Evolutionary conservation across 2,329 filamentous ascomycete genomes (phyloP).

Genomic region (Talaromyces rugulosus): DNA sequence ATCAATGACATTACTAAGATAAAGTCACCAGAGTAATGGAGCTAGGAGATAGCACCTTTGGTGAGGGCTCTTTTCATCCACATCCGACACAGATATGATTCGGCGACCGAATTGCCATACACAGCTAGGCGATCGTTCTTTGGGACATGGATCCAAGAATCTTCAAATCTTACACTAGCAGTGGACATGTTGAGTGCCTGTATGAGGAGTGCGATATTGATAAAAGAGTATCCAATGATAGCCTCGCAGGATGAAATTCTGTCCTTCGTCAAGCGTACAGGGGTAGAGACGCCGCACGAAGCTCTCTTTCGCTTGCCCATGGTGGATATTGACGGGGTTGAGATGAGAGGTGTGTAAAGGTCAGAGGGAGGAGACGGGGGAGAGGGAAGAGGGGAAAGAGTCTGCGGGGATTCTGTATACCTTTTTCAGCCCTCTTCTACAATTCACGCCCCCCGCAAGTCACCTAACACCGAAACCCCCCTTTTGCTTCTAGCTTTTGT

Average conservation of each 20-base stretch:
- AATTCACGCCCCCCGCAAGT: background rate
- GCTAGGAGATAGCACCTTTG: background rate
- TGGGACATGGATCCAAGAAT: background rate
- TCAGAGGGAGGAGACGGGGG: background rate
- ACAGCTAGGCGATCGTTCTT: slow-evolving; percentile 6
- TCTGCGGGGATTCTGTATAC: background rate
- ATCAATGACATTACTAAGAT: background rate
- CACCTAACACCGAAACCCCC: background rate
- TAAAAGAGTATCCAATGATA: background rate
- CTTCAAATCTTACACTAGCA: background rate
- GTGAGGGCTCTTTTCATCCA: slow-evolving; percentile 1
- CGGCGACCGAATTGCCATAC: background rate
- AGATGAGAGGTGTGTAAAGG: background rate
- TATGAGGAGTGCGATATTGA: background rate
- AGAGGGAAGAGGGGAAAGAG: too few species aligned
- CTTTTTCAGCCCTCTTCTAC: background rate
- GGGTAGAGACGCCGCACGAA: background rate
- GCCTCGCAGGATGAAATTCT: background rate
- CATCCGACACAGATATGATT: background rate
- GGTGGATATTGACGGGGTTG: background rate
- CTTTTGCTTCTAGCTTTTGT: too few species aligned
- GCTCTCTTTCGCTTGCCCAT: background rate
- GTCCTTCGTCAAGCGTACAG: background rate
- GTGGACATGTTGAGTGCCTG: slow-evolving; percentile 6
- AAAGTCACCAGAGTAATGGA: background rate